Evolutionary conservation across 2,329 filamentous ascomycete genomes (phyloP).

Genomic region (Colletotrichum tabaci): DNA sequence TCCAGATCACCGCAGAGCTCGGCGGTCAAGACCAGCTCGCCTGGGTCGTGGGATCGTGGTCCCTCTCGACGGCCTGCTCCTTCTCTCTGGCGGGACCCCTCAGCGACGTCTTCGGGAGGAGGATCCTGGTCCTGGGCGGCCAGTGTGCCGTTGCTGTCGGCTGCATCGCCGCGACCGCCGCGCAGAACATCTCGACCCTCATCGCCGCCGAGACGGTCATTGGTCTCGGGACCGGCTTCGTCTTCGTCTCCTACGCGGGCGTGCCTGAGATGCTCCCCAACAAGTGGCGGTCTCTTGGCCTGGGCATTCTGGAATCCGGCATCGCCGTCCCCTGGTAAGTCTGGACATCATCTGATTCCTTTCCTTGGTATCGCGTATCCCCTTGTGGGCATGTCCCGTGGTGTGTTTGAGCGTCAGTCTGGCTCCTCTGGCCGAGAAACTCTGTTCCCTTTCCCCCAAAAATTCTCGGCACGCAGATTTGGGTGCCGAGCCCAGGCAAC

Average conservation of each 20-base stretch:
- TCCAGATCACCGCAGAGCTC: constrained; percentile 32
- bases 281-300: constrained; percentile 48
- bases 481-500: constrained; percentile 13
- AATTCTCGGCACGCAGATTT: constrained; percentile 14
- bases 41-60: constrained; percentile 41
- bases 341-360: constrained; percentile 24
- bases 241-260: constrained; percentile 53
- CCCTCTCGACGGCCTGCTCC: constrained; percentile 39
- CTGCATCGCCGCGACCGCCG: constrained; percentile 47
- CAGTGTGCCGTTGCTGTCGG: constrained; percentile 29
- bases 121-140: constrained; percentile 34
- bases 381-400: too few relatives aligned
- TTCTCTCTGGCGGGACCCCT: constrained; percentile 40
- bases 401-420: constrained; percentile 42
- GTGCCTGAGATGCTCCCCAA: constrained; percentile 53
- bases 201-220: constrained; percentile 50
- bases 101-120: constrained; percentile 40
- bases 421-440: constrained; percentile 12
- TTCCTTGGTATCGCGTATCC: constrained; percentile 20
- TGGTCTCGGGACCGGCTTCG: constrained; percentile 51
- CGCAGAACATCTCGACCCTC: constrained; percentile 45
- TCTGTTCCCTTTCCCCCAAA: constrained; percentile 1
- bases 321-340: constrained; percentile 42
- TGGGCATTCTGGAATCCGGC: constrained; percentile 41
- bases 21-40: constrained; percentile 32